Percentiles rank a stretch among this genome's conserved stretches.
Conservation (phyloP, 2,329 filamentous ascomycete genomes). For the Cercospora nicotianae region DNA sequence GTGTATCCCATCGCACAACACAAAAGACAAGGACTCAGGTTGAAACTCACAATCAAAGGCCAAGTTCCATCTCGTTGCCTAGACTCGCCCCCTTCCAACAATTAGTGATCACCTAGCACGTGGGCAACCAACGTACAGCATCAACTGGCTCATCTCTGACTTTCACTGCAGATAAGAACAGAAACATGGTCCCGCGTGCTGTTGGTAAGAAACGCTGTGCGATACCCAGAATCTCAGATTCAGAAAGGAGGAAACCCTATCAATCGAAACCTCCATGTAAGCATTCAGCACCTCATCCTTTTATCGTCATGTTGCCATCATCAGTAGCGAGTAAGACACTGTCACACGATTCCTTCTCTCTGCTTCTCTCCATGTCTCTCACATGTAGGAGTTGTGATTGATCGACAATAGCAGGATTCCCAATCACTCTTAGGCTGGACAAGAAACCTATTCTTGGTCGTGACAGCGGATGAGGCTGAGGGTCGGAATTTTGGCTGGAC, state of each 20-base stretch:
- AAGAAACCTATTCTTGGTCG: neutral
- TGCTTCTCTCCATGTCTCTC: neutral
- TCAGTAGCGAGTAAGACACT: neutral
- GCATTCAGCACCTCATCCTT: neutral
- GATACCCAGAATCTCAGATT: neutral
- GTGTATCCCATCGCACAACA: neutral
- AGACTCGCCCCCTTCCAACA: neutral
- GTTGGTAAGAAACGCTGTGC: neutral
- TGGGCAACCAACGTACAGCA: neutral
- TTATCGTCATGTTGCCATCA: neutral
- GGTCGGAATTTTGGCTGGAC: neutral
- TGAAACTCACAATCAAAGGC: neutral
- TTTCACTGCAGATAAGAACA: neutral
- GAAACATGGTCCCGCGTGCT: neutral
- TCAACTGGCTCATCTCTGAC: neutral
- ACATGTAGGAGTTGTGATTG: neutral
- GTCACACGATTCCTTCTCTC: neutral
- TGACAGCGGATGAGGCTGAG: conserved; percentile 3
- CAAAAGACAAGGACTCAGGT: neutral
- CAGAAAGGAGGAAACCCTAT: neutral
- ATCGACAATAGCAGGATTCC: neutral
- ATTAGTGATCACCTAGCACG: neutral
- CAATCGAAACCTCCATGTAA: neutral
- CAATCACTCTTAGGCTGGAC: neutral
- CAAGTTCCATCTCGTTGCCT: neutral